Percentiles rank a stretch among this genome's conserved stretches.
These are phyloP conservation scores for Xylariaceae sp. DNA, from an alignment of 2,329 filamentous ascomycete species.

Conservation along the genomic window DNA sequence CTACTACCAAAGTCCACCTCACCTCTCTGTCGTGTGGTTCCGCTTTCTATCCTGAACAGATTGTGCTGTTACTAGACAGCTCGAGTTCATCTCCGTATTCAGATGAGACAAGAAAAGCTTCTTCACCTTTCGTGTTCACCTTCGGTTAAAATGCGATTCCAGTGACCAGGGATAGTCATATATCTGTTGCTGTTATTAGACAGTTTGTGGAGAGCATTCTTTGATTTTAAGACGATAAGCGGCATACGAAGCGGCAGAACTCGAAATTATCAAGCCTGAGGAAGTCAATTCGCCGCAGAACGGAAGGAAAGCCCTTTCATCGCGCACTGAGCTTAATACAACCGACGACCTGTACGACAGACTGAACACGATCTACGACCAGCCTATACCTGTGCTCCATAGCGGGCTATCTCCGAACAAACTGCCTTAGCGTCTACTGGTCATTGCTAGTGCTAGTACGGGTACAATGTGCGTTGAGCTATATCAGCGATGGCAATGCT, in stretches of 20 bases:
- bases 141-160: conserved; percentile 18
- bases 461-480: conserved; percentile 33
- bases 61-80: conserved; percentile 32
- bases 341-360: neutral
- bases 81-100: conserved; percentile 10
- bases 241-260: neutral
- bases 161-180: conserved; percentile 11
- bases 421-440: neutral
- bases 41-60: no score
- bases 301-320: neutral
- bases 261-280: neutral
- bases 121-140: neutral
- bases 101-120: neutral
- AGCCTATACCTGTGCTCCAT: neutral
- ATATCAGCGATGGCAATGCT: conserved; percentile 34
- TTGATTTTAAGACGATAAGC: neutral
- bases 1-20: neutral
- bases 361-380: neutral
- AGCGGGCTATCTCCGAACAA: neutral
- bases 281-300: neutral
- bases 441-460: neutral
- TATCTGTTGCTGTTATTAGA: conserved; percentile 34
- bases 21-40: neutral
- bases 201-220: conserved; percentile 22
- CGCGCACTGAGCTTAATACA: neutral